Conservation (phyloP, 108 stramenopile species). For the Schizochytrium sp. region DNA sequence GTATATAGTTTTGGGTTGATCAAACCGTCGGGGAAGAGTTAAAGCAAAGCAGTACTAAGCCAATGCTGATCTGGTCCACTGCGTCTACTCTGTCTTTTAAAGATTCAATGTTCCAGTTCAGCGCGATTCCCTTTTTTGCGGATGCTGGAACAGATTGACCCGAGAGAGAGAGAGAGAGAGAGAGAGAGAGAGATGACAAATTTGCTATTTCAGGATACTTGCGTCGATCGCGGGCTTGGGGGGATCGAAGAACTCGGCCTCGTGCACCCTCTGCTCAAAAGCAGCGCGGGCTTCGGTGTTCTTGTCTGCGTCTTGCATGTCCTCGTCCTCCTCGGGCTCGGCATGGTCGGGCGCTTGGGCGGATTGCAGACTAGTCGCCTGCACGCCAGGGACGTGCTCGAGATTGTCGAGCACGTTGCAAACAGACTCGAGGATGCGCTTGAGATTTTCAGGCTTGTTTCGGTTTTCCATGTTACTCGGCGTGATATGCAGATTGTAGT, state of each 20-base stretch:
- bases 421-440: not conserved
- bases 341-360: not conserved
- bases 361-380: not conserved
- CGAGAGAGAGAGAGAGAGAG: no score
- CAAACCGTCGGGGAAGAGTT: no score
- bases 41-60: no score
- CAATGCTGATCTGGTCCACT: no score
- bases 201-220: not conserved
- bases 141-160: no score
- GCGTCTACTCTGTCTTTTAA: no score
- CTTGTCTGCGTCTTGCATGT: not conserved
- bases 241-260: constrained; percentile 7
- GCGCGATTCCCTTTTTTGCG: no score
- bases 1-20: no score
- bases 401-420: not conserved
- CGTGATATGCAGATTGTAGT: constrained; percentile 88
- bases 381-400: not conserved
- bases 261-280: not conserved
- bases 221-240: not conserved
- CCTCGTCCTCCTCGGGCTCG: not conserved
- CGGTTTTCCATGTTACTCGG: constrained; percentile 94
- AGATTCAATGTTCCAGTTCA: no score
- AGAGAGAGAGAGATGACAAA: not conserved
- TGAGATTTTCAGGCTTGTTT: constrained; percentile 63
- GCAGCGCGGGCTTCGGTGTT: not conserved